Conservation (phyloP, 768 basidiomycete genomes). For the Panellus pusillus region DNA sequence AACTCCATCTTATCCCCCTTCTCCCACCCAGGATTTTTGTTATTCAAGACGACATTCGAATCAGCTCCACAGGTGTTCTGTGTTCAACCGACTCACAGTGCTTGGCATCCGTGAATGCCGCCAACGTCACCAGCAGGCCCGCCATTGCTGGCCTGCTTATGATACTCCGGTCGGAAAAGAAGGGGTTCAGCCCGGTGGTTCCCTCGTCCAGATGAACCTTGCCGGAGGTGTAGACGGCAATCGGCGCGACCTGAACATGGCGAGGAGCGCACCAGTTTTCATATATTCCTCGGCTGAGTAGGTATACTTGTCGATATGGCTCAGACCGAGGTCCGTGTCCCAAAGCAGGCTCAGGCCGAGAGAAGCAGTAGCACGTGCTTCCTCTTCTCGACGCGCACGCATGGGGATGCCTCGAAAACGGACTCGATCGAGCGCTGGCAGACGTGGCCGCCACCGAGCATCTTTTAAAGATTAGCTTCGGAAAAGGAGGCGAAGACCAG, state of each 20-base stretch:
- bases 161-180: conserved; percentile 65
- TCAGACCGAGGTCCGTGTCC: conserved; percentile 93
- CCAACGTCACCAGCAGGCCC: conserved; percentile 82
- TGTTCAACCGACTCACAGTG: conserved; percentile 64
- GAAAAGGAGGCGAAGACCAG: not conserved
- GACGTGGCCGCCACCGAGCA: conserved; percentile 78
- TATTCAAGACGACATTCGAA: conserved; percentile 81
- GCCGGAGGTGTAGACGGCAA: too few relatives aligned
- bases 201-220: conserved; percentile 77
- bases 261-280: conserved; percentile 95
- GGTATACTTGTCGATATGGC: conserved; percentile 95
- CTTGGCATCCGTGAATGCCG: conserved; percentile 93
- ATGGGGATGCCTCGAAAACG: conserved; percentile 69
- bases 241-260: too few relatives aligned
- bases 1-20: conserved; percentile 84
- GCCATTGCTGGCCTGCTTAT: conserved; percentile 89
- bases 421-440: conserved; percentile 68
- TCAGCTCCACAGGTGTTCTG: not conserved
- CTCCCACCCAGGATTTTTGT: conserved; percentile 93
- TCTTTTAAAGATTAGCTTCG: conserved; percentile 39
- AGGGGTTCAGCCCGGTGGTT: conserved; percentile 94
- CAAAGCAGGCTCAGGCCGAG: conserved; percentile 91
- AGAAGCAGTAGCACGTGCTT: conserved; percentile 84
- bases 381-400: conserved; percentile 62
- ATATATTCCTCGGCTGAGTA: conserved; percentile 96